These are phyloP conservation scores for Alternaria brassicicola DNA, from an alignment of 2,329 filamentous ascomycete species.

Conservation along the genomic window DNA sequence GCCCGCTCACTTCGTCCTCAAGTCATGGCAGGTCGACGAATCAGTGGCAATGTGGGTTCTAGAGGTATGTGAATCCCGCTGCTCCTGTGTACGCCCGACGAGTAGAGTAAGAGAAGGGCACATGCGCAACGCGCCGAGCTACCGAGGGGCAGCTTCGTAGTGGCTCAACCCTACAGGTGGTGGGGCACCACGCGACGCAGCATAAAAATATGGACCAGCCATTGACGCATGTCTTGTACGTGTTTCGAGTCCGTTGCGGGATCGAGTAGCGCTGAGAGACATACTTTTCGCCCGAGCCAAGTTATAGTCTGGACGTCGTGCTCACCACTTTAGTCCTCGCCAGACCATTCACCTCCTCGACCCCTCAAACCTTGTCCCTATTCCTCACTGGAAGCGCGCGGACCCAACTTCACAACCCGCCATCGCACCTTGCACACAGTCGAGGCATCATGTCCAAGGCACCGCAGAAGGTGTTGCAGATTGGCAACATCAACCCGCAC, in stretches of 20 bases:
- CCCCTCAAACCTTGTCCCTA: slow-evolving; percentile 1
- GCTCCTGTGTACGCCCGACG: slow-evolving; percentile 5
- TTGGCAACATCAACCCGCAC: slow-evolving; percentile 91
- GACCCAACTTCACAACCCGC: slow-evolving; percentile 1
- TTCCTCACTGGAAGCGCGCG: not conserved
- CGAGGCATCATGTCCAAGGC: slow-evolving; percentile 54
- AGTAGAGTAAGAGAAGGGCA: not conserved
- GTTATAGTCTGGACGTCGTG: slow-evolving; percentile 16
- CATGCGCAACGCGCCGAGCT: slow-evolving; percentile 15
- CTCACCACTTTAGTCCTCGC: slow-evolving; percentile 22
- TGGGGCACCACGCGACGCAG: slow-evolving; percentile 37
- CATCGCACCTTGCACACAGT: slow-evolving; percentile 1
- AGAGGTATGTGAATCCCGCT: slow-evolving; percentile 37
- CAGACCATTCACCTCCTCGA: slow-evolving; percentile 11
- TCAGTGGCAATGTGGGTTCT: slow-evolving; percentile 21
- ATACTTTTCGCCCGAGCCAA: slow-evolving; percentile 13
- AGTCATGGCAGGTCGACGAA: slow-evolving; percentile 13
- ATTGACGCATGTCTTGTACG: slow-evolving; percentile 18
- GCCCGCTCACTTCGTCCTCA: slow-evolving; percentile 24
- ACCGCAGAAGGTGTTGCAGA: slow-evolving; percentile 61
- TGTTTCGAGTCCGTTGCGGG: slow-evolving; percentile 20
- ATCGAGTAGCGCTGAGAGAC: slow-evolving; percentile 13
- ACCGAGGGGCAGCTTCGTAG: slow-evolving; percentile 17
- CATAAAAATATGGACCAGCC: slow-evolving; percentile 33
- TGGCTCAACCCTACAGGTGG: slow-evolving; percentile 17